Percentiles rank a stretch among this genome's conserved stretches.
Conservation (phyloP, 768 basidiomycete species). For the Boletus rubroflammeus region DNA sequence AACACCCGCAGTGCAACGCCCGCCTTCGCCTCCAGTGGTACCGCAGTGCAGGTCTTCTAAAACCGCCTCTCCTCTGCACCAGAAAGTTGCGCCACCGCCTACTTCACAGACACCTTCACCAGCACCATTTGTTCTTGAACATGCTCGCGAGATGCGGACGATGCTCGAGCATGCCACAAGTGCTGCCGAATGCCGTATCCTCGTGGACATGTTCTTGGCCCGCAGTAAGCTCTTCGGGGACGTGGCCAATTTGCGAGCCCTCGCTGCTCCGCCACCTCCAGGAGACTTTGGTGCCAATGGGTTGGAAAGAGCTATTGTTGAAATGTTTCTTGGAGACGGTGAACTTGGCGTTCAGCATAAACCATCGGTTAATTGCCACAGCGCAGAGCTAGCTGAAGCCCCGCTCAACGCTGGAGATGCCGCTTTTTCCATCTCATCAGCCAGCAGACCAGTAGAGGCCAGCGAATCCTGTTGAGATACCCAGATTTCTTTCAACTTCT, state of each 20-base stretch:
- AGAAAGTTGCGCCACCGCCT: conserved; percentile 12
- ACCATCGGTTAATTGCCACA: not conserved
- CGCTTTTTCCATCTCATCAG: not conserved
- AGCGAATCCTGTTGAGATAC: conserved; percentile 17
- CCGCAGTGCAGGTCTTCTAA: conserved; percentile 18
- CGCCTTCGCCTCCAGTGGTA: not conserved
- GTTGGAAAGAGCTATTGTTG: conserved; percentile 52
- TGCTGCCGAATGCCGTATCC: conserved; percentile 79
- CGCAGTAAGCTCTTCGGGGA: conserved; percentile 47
- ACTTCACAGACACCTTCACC: conserved; percentile 16
- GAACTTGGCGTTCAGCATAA: not conserved
- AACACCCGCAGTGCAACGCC: not conserved
- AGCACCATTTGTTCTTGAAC: conserved; percentile 35
- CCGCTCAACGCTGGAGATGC: not conserved
- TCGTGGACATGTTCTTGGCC: conserved; percentile 78
- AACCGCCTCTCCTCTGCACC: conserved; percentile 1
- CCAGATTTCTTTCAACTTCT: not conserved
- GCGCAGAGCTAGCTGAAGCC: conserved; percentile 2
- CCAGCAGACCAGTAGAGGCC: not conserved
- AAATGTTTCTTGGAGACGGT: conserved; percentile 37
- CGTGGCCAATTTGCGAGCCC: conserved; percentile 26
- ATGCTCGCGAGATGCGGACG: conserved; percentile 64
- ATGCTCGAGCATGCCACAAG: conserved; percentile 65
- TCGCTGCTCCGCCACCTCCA: conserved; percentile 35
- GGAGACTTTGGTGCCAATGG: conserved; percentile 25